A percentile compares a stretch with the other conserved stretches of the same genome.
These are phyloP conservation scores for Tuber indicum DNA, from an alignment of 495 filamentous ascomycete genomes.

Conservation along the genomic window DNA sequence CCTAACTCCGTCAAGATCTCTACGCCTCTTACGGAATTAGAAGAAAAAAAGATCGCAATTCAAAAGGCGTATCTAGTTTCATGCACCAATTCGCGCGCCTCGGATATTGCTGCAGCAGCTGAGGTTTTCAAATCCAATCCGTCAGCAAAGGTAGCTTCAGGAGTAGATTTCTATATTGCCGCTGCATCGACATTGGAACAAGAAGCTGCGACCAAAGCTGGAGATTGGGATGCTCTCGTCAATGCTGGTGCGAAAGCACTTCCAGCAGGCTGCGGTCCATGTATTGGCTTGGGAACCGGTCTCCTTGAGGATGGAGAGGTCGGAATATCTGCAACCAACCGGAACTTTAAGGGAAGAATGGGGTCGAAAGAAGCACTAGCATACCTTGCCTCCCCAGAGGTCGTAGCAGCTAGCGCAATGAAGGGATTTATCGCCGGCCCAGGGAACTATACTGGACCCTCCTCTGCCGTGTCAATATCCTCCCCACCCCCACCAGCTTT, in stretches of 20 bases:
- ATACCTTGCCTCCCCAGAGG: slow-evolving; percentile 83
- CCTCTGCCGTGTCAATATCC: slow-evolving; percentile 13
- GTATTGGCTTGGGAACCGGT: slow-evolving; percentile 83
- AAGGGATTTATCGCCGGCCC: slow-evolving; percentile 71
- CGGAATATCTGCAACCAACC: slow-evolving; percentile 81
- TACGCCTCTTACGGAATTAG: slow-evolving; percentile 70
- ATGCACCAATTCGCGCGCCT: slow-evolving; percentile 82
- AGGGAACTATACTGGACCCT: slow-evolving; percentile 57
- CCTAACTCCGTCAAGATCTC: slow-evolving; percentile 88
- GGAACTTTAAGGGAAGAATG: slow-evolving; percentile 94
- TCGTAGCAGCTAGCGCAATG: slow-evolving; percentile 83
- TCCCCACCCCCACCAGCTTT: slow-evolving; percentile 15
- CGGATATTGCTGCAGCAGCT: slow-evolving; percentile 76
- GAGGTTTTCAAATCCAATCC: slow-evolving; percentile 64
- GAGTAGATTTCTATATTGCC: slow-evolving; percentile 85
- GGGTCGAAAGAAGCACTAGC: slow-evolving; percentile 73
- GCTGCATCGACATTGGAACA: slow-evolving; percentile 82
- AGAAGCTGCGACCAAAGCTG: slow-evolving; percentile 65
- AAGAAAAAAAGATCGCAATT: slow-evolving; percentile 62
- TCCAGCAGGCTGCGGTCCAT: slow-evolving; percentile 77
- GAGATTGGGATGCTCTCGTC: slow-evolving; percentile 81
- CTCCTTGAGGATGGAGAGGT: slow-evolving; percentile 78
- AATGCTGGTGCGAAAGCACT: slow-evolving; percentile 71
- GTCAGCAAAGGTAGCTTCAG: slow-evolving; percentile 66
- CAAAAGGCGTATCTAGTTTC: slow-evolving; percentile 86